These are phyloP conservation scores for Pseudisothecium myosuroides DNA, from an alignment of 225 moss, liverwort and hornwort species.

Conservation along the genomic window DNA sequence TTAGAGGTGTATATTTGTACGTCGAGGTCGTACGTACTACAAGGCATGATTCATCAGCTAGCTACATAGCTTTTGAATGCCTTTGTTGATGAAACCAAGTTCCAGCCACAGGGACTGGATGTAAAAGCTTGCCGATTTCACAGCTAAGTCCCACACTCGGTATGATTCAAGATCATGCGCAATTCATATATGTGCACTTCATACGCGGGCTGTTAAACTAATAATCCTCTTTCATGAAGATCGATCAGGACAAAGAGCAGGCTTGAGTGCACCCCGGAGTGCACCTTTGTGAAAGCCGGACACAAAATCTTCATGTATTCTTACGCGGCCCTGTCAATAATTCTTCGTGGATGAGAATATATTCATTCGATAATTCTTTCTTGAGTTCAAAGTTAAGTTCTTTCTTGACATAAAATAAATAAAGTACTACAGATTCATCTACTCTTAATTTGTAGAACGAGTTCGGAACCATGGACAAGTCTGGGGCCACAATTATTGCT, in stretches of 20 bases:
- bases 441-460: background rate
- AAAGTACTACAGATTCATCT: background rate
- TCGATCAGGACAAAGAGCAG: background rate
- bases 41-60: background rate
- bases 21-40: background rate
- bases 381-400: background rate
- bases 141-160: background rate
- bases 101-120: background rate
- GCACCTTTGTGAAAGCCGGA: background rate
- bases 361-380: background rate
- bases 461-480: background rate
- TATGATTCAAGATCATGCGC: background rate
- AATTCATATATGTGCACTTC: background rate
- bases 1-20: background rate
- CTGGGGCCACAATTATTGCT: background rate
- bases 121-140: background rate
- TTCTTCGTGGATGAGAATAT: background rate
- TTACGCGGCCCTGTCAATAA: background rate
- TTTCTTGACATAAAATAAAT: background rate
- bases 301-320: background rate
- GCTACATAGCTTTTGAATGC: background rate
- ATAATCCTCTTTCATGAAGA: background rate
- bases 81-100: background rate
- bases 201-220: background rate
- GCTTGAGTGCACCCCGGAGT: background rate